Evolutionary conservation across 306 rosid species (phyloP), one percentile per base, ranked within the genome.

Genomic region (Ormosia semicastrata): DNA sequence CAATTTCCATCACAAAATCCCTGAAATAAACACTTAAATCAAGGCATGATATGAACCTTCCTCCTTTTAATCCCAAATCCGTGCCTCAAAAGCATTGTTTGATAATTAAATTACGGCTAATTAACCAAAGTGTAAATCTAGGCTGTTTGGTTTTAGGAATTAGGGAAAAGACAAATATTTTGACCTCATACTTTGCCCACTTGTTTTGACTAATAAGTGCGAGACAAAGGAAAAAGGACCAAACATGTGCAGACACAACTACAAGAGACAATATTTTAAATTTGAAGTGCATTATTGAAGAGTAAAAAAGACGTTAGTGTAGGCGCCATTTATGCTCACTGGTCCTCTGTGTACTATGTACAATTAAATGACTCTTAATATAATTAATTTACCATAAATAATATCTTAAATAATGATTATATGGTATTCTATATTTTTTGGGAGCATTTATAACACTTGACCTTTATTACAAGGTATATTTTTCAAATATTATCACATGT

Each of bases 1-100:
- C 64, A 24, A 43, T 75, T 83, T 52, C 17, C 54, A 13, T 78
- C 64, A 77, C 59, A 29, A 73, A 72, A 71, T 30, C 40, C 54
- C 15, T 76, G 63, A 83, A 68, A 83, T 54, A 11, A 85, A 84
- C 94, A 62, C 84, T 85, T 86, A 7, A 60, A 66, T 83, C 89
- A 80, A 78, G 88, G 89, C 70, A 84, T 76, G 40, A 37, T 85
- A 76, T 75, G 44, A 34, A 17, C 53, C 58, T 52, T 44, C 58
- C 62, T 69, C 83, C 41, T 71, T 74, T 81, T 40, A 49, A 33
- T 5, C 79, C 75, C 83, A 34, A 40, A 75, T 60, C 36, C 13
- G 14, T 50, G 50, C 43, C 8, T 78, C 68, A 46, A 71, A 58
- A 63, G 11, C 39, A 54, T 59, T 60, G 68, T 59, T 75, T 24